Evolutionary conservation across 176 grass and related monocot genomes (phyloP), one percentile per base, ranked within the genome.

Genomic region (Olyra latifolia): DNA sequence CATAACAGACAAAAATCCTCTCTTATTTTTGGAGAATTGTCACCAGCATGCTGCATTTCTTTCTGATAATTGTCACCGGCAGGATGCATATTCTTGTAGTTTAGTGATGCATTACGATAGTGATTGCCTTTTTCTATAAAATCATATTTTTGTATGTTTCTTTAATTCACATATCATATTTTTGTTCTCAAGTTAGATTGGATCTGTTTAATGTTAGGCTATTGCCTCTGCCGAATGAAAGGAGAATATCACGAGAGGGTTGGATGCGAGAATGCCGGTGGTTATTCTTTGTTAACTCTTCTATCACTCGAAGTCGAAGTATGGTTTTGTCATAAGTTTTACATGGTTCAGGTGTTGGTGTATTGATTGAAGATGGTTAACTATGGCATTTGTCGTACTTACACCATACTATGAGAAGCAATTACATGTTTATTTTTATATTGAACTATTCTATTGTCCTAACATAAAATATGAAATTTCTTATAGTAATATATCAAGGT

Each of bases 191-290:
- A 86, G 48, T 86, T 87, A 75, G 39, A 77, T 65, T 86, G 66
- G 52, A 85, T 72, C 66, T 84, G 54, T 81, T 79, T 74, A 83
- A 82, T 91, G 80, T 70, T 86, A 99, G 97, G 93, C 88, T 86
- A 99, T 99, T 93, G 97, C 93, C 81, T 88, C 97, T 90, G 93
- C 97, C 75, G 93, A 85, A 91, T 99, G 41, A 95, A 93, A 77
- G 97, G 93, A 69, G 97, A 91, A 88, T 99, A 96, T 91, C 97
- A 93, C 69, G 97, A 99, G 92, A 93, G 97, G 83, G 76, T 82
- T 62, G 97, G 97, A 75, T 91, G 76, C 87, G 91, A 54, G 97
- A 99, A 83, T 99, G 97, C 80, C 97, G 92, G 97, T 99, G 90
- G 78, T 41, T 68, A 6, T 42, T 1, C 30, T 65, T 74, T n/a